Conservation (phyloP, 1,284 basidiomycete species). For the Phellinidium pouzarii region DNA sequence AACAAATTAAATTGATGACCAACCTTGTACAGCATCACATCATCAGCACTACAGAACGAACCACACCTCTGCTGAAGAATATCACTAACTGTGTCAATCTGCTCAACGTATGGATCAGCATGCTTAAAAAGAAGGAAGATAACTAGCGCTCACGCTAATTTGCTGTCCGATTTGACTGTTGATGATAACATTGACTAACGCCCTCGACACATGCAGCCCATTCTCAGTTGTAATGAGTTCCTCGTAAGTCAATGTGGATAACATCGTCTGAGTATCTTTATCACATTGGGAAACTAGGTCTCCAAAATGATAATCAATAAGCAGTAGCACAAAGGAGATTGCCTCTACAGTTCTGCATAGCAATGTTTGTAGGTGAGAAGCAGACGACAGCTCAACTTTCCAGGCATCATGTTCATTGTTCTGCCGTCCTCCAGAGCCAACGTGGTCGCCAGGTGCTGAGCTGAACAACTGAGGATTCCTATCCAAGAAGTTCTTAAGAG, state of each 20-base stretch:
- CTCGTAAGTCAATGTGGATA: slow-evolving; percentile 72
- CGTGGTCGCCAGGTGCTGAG: slow-evolving; percentile 60
- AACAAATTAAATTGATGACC: slow-evolving; percentile 17
- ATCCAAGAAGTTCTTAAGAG: slow-evolving; percentile 70
- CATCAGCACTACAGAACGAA: slow-evolving; percentile 96
- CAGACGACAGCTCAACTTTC: slow-evolving; percentile 83
- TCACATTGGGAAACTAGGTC: slow-evolving; percentile 82
- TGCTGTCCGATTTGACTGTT: slow-evolving; percentile 97
- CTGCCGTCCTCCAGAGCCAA: slow-evolving; percentile 44
- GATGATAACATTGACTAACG: slow-evolving; percentile 92
- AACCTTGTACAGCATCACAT: slow-evolving; percentile 96
- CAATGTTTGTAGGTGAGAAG: slow-evolving; percentile 65
- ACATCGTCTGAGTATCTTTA: slow-evolving; percentile 55
- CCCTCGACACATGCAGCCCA: slow-evolving; percentile 78
- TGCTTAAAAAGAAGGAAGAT: slow-evolving; percentile 1
- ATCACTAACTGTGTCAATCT: slow-evolving; percentile 96
- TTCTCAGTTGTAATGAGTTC: slow-evolving; percentile 78
- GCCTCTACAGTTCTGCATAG: slow-evolving; percentile 84
- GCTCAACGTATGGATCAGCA: slow-evolving; percentile 5
- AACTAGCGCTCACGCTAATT: slow-evolving; percentile 63
- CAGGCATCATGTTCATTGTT: slow-evolving; percentile 73
- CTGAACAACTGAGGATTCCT: slow-evolving; percentile 77
- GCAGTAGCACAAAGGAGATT: slow-evolving; percentile 85
- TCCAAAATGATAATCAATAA: slow-evolving; percentile 88
- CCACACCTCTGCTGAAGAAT: slow-evolving; percentile 92